Percentiles rank a stretch among this genome's conserved stretches.
phyloP scores from a whole-genome alignment of 2,329 filamentous ascomycete genomes.

The Paramyrothecium sp. region DNA sequence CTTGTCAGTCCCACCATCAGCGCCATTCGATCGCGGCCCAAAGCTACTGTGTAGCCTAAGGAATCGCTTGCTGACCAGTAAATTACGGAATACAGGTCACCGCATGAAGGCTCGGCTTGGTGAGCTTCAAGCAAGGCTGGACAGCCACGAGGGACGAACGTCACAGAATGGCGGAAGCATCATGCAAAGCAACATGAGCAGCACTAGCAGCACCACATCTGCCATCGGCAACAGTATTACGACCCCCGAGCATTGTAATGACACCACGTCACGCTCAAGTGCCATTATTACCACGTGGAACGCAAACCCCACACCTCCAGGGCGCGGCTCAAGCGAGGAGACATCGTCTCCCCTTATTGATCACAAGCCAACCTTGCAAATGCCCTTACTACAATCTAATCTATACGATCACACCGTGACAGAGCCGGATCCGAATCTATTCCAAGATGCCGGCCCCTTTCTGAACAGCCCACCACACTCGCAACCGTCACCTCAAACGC shows the following conservation, averaged over 20 bases:
- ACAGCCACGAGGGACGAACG: conserved; percentile 20
- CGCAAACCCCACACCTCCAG: not conserved
- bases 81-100: conserved; percentile 16
- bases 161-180: conserved; percentile 3
- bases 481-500: conserved; percentile 10
- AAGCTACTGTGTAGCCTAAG: not conserved
- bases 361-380: conserved; percentile 4
- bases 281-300: not conserved
- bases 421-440: conserved; percentile 9
- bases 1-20: not conserved
- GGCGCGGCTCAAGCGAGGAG: conserved; percentile 1
- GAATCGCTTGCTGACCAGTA: not conserved
- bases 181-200: conserved; percentile 2
- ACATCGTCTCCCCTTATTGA: conserved; percentile 9
- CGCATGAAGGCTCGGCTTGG: conserved; percentile 28
- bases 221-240: not conserved
- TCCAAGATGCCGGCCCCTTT: conserved; percentile 7
- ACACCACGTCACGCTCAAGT: not conserved
- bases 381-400: conserved; percentile 7
- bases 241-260: not conserved
- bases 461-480: conserved; percentile 17
- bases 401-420: conserved; percentile 11
- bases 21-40: not conserved
- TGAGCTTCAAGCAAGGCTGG: conserved; percentile 25
- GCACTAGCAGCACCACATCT: not conserved